Evolutionary conservation across 2,329 filamentous ascomycete genomes (phyloP), one percentile per base, ranked within the genome.

Genomic region (Aureobasidium subglaciale): DNA sequence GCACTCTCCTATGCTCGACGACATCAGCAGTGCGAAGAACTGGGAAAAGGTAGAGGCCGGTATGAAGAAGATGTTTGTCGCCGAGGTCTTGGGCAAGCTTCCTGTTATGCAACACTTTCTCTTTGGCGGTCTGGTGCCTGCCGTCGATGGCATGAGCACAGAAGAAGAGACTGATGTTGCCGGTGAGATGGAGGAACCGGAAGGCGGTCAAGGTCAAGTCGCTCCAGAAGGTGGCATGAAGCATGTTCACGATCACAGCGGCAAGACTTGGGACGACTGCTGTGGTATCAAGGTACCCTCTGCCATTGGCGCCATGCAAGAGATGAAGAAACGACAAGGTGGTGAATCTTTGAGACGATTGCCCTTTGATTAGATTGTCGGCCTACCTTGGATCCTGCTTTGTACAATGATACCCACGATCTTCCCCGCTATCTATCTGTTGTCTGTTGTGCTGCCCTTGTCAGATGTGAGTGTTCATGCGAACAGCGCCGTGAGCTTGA

Each of bases 101-200:
- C 93, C 93, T 1, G 92, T 99, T 40, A 97, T 97, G 90, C 93
- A 99, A 73, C 95, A 99, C 70, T 99, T 99, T 64, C 67, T 99
- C 55, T 99, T 99, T 66, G 93, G 93, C 1, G 86, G 84, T 8
- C 71, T 99, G 49, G 78, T 99, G 1, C 86, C 89, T 0, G 90
- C 92, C 0, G 82, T 78, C 0, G 82, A 89, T 20, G 88, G 83
- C 1, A 97, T 99, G 93, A 87, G 83, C 59, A 79, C 76, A 43
- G 82, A 84, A 63, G 73, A 73, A 24, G 78, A 82, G 43, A 71
- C 72, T 1, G 77, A 79, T 22, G 72, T 71, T 2, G 78, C 74
- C 11, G 73, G 76, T 9, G 73, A 72, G 42, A 61, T 62, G 5
- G 71, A 69, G 29, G 70, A 68, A 42, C 79, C 78, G 10, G 70